A percentile compares a stretch with the other conserved stretches of the same genome.
Evolutionary conservation across 2,329 filamentous ascomycete species (phyloP).

Genomic region (Penicillium expansum): DNA sequence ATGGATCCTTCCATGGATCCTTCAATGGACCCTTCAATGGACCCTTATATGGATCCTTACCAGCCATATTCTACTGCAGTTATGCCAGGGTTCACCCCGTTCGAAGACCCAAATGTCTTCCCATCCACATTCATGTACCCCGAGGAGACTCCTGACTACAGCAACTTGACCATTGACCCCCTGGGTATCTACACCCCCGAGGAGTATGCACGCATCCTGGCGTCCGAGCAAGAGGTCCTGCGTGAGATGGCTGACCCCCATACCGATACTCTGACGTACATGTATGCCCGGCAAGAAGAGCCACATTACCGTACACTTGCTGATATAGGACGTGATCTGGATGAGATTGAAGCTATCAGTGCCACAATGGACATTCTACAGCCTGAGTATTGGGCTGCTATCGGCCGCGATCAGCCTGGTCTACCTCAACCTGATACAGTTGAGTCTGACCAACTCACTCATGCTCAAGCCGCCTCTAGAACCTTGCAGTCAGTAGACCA

Average conservation of each 20-base stretch:
- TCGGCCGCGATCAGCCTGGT: background rate
- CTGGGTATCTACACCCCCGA: background rate
- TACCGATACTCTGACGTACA: background rate
- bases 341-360: background rate
- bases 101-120: background rate
- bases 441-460: background rate
- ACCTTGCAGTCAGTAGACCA: background rate
- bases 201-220: background rate
- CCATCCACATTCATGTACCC: background rate
- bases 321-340: background rate
- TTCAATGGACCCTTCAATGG: background rate
- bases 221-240: background rate
- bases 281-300: background rate
- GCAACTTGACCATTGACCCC: background rate
- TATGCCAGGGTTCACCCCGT: background rate
- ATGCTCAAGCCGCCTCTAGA: background rate
- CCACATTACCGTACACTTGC: background rate
- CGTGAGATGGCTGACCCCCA: background rate
- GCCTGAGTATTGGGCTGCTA: background rate
- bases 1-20: background rate
- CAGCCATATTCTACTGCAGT: background rate
- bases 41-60: background rate
- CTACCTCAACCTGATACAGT: background rate
- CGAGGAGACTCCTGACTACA: background rate
- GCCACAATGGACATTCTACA: background rate